phyloP scores from a whole-genome alignment of 345 rosid species.

The Durio zibethinus region DNA sequence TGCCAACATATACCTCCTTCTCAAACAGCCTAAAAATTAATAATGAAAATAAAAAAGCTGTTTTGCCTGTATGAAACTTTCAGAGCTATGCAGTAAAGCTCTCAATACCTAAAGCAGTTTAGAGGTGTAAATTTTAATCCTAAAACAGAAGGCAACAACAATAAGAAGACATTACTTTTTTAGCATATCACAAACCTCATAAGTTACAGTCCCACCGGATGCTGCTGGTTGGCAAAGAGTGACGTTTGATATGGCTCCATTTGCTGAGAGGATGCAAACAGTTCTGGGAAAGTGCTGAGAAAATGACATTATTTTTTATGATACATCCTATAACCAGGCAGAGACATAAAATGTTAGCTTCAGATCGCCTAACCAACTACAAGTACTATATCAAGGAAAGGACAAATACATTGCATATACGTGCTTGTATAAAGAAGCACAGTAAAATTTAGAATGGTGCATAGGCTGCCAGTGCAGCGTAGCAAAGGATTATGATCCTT shows the following conservation, averaged over 20 bases:
- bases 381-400: not conserved
- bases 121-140: not conserved
- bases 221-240: constrained; percentile 65
- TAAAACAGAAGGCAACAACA: not conserved
- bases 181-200: constrained; percentile 50
- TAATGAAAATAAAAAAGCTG: not conserved
- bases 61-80: not conserved
- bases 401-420: not conserved
- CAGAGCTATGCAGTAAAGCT: not conserved
- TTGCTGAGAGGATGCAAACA: constrained; percentile 66
- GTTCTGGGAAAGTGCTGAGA: constrained; percentile 66
- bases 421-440: not conserved
- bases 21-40: not conserved
- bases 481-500: not conserved
- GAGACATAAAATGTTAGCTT: not conserved
- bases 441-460: not conserved
- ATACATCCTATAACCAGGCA: constrained; percentile 49
- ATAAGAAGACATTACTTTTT: not conserved
- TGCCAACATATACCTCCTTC: not conserved
- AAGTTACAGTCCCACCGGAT: constrained; percentile 76
- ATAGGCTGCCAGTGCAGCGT: not conserved
- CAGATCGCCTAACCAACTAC: not conserved
- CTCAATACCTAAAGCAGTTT: not conserved
- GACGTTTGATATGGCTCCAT: constrained; percentile 74
- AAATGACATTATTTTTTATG: constrained; percentile 61